Evolutionary conservation across 2,329 filamentous ascomycete genomes (phyloP), one percentile per base, ranked within the genome.

Genomic region (Incumbomyces delicatus): DNA sequence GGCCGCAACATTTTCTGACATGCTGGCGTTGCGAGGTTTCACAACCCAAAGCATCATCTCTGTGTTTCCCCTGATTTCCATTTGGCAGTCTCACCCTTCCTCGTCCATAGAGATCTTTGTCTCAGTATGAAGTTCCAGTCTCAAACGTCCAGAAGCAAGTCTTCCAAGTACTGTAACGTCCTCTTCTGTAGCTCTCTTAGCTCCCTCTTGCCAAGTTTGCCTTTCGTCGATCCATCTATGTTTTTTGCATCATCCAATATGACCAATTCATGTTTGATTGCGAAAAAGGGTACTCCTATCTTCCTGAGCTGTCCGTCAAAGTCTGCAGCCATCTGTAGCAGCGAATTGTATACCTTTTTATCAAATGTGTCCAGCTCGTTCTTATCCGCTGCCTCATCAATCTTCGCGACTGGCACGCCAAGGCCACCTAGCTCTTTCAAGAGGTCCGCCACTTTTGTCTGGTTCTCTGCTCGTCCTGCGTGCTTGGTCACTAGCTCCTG

Each of bases 251-350:
- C 37, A 27, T 61, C 60, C 5, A 57, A 53, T 14, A 67, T 49
- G 27, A 77, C 61, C 30, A 74, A 55, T 10, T 68, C 64, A 34
- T 62, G 54, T 46, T 66, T 67, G 22, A 75, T 72, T 5, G 71
- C 73, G 56, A 80, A 82, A 58, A 82, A 81, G 0, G 78, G 78
- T 31, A 82, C 72, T 7, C 74, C 77, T 29, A 83, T 59, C 6
- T 62, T 65, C 47, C 75, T 75, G 39, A 85, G 60, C 52, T 78
- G 76, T 1, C 63, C 60, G 6, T 66, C 69, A 62, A 82, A 76
- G 12, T 73, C 72, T n/a, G 69, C 66, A 0, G 74, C 70, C 80
- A 85, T 82, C 10, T 75, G 67, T 34, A 63, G 63, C 42, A 75
- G 73, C 2, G 78, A 79, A 46, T 67, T 70, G 54, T 82, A 76